Evolutionary conservation across 1,139 yeast species (phyloP).

Genomic region (Candida pseudocylindracea): DNA sequence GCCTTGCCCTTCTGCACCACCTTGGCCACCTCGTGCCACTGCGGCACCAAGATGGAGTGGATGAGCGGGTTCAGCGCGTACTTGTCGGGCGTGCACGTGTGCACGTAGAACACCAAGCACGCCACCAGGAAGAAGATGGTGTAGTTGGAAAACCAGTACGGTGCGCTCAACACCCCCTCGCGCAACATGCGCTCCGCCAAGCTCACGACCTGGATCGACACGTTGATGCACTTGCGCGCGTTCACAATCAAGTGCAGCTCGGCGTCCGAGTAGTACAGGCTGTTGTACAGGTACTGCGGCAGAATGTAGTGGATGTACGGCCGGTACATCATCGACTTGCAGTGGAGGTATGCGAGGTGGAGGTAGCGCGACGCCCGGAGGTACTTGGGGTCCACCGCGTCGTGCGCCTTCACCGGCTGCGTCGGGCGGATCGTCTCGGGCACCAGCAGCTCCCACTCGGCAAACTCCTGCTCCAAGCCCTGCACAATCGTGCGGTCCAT

Average conservation of each 20-base stretch:
- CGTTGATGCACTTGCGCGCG: slow-evolving; percentile 70
- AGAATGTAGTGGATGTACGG: slow-evolving; percentile 76
- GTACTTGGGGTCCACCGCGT: slow-evolving; percentile 24
- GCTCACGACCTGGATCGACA: slow-evolving; percentile 67
- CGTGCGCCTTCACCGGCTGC: slow-evolving; percentile 3
- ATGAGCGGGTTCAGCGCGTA: slow-evolving; percentile 60
- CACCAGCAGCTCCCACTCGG: slow-evolving; percentile 52
- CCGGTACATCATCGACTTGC: slow-evolving; percentile 67
- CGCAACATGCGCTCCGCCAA: slow-evolving; percentile 68
- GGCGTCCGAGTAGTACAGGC: slow-evolving; percentile 15
- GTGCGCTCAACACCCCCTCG: slow-evolving; percentile 55
- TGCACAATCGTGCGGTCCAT: slow-evolving; percentile 28
- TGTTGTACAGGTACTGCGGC: slow-evolving; percentile 6
- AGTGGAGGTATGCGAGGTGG: slow-evolving; percentile 62
- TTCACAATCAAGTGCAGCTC: slow-evolving; percentile 23
- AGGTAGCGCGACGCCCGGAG: slow-evolving; percentile 55
- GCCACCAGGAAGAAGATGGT: slow-evolving; percentile 88
- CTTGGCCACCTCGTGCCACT: too few species aligned
- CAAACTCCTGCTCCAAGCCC: slow-evolving; percentile 47
- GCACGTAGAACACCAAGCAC: slow-evolving; percentile 65
- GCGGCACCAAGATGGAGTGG: background rate
- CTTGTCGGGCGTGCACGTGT: slow-evolving; percentile 28
- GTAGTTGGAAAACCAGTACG: slow-evolving; percentile 85
- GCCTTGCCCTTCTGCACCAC: too few species aligned
- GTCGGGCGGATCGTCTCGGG: slow-evolving; percentile 64